Base-by-base conservation (phyloP, 2,329 filamentous ascomycete species). In the Alternaria angustiovoidea region DNA sequence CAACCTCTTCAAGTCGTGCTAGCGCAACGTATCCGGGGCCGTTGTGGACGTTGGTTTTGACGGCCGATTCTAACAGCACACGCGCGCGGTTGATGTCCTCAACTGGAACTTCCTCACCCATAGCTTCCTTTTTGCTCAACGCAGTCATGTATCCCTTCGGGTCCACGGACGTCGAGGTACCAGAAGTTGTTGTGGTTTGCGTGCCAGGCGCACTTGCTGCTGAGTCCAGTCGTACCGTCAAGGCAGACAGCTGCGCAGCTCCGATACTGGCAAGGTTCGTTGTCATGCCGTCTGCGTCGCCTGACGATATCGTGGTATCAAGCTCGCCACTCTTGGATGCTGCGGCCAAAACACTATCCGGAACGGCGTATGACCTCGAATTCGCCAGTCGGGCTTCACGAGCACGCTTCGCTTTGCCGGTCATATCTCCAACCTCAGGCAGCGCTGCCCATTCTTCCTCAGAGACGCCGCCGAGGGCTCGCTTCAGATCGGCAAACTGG, bases 201-300 rank as follows among this genome's bases (percentile, higher is more conserved):
- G 87, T 89, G 18, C 86, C 88, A 28, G 89, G 87, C n/a, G 59
- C 63, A 20, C 85, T 89, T 65, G 90, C 87, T 5, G 93, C 94
- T 75, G 96, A 92, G 71, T 98, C 94, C 42, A 99, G 84, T 68
- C 92, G 89, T n/a, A 96, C 94, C 76, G 97, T 91, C 54, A 99
- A 86, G 41, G 97, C 95, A 79, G 97, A 97, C 82, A 97, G 93
- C 81, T 95, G 89, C 20, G 95, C 96, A 44, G 94, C 93, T 79
- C 96, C 95, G 64, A 99, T 98, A 78, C 97, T 92, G 44, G 94
- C 94, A 76, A 99, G 99, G 76, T 99, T 97, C 11, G 94, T 99
- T 87, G 97, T 95, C 1, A 93, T 96, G 2, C 94, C 94, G 20
- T 79, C 82, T 11, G 82, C 80, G 62, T 97, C 94, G 11, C 68